phyloP scores from a whole-genome alignment of 78 protist species.

The Guillardia theta region DNA sequence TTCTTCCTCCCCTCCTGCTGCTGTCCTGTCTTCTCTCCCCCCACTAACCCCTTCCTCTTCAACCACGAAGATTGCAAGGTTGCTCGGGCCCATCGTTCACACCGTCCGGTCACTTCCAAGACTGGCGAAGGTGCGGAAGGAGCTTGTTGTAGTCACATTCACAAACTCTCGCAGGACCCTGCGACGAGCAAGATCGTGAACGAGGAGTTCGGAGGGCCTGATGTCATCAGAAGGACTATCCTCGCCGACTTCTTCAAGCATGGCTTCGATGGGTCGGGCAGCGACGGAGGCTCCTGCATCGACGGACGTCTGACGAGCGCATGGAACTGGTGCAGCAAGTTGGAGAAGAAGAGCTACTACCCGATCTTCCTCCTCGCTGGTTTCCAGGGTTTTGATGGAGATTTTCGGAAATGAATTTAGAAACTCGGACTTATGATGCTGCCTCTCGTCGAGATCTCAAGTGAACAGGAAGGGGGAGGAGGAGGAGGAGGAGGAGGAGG shows the following conservation, averaged over 20 bases:
- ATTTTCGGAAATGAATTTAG: background rate
- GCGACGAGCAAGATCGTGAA: no score
- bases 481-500: no score
- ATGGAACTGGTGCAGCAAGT: slow-evolving; percentile 67
- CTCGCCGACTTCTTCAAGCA: slow-evolving; percentile 59
- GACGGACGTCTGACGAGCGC: slow-evolving; percentile 72
- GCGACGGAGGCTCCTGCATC: slow-evolving; percentile 65
- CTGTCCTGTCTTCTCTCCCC: background rate
- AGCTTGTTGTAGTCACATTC: no score
- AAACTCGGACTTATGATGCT: no score
- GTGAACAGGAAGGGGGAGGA: no score
- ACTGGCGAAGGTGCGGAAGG: no score
- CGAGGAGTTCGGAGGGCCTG: no score
- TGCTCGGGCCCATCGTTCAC: no score
- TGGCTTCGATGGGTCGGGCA: slow-evolving; percentile 68
- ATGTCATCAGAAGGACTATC: background rate
- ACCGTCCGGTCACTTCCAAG: no score
- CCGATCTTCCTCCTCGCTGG: slow-evolving; percentile 80
- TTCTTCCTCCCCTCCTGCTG: background rate
- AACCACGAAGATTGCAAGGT: no score
- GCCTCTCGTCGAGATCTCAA: no score
- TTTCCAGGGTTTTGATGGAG: background rate
- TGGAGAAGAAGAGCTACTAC: slow-evolving; percentile 80
- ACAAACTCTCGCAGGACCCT: no score
- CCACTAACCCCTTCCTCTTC: background rate